Evolutionary conservation across 2,329 filamentous ascomycete species (phyloP).

Genomic region (Capronia americana): DNA sequence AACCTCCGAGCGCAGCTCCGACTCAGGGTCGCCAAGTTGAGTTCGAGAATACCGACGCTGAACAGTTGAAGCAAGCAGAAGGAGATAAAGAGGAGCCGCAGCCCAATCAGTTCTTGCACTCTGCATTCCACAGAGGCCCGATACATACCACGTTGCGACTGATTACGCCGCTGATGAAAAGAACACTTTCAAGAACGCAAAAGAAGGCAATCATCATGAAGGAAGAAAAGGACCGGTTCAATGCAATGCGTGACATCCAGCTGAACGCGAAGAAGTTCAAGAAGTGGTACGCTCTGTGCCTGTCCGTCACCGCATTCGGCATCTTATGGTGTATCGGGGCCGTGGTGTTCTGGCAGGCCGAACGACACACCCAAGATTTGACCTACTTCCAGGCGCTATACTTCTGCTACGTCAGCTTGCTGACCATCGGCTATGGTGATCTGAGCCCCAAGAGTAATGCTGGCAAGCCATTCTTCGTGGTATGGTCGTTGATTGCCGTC

Average conservation of each 20-base stretch:
- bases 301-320: conserved; percentile 72
- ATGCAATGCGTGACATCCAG: conserved; percentile 83
- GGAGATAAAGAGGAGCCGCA: conserved; percentile 20
- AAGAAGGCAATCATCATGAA: conserved; percentile 63
- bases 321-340: conserved; percentile 83
- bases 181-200: conserved; percentile 35
- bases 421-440: conserved; percentile 90
- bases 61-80: conserved; percentile 23
- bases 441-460: conserved; percentile 76
- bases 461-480: conserved; percentile 86
- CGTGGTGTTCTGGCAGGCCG: conserved; percentile 71
- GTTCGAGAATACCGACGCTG: conserved; percentile 24
- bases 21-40: conserved; percentile 23
- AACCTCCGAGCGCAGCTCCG: conserved; percentile 5
- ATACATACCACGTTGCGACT: conserved; percentile 29
- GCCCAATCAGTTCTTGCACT: conserved; percentile 32
- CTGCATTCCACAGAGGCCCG: conserved; percentile 22
- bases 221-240: conserved; percentile 73
- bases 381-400: conserved; percentile 83
- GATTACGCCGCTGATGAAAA: conserved; percentile 22
- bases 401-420: conserved; percentile 80
- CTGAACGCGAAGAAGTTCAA: conserved; percentile 67
- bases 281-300: conserved; percentile 74
- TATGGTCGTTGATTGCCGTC: conserved; percentile 85
- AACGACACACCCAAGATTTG: conserved; percentile 62